Evolutionary conservation across 139 green algal species (phyloP).

Genomic region (Tetraselmis chui): DNA sequence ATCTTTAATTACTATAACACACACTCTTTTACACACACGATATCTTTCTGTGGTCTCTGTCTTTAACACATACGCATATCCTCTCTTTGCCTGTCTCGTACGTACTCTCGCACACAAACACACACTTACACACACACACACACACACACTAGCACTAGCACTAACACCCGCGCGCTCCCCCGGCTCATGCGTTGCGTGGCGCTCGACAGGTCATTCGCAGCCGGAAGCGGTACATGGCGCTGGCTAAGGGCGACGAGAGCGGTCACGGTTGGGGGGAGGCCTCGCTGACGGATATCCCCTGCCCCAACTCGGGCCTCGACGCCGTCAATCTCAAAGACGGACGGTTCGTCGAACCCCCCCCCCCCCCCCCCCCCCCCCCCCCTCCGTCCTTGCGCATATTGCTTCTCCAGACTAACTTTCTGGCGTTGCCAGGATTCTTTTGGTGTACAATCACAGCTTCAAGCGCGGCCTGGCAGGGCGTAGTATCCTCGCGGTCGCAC

Average conservation of each 20-base stretch:
- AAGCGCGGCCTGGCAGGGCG: constrained; percentile 1
- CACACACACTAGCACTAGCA: too few species aligned
- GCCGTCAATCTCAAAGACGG: constrained; percentile 12
- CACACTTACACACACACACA: too few species aligned
- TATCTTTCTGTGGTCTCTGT: too few species aligned
- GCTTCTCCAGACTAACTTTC: too few species aligned
- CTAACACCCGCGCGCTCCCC: too few species aligned
- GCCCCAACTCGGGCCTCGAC: constrained; percentile 11
- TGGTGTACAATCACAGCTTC: constrained; percentile 13
- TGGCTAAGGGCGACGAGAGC: neutral
- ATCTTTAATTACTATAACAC: too few species aligned
- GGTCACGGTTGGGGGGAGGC: neutral
- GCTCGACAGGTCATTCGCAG: neutral
- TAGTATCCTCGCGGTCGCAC: neutral
- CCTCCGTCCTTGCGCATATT: too few species aligned
- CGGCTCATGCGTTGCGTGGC: neutral
- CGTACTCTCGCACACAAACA: too few species aligned
- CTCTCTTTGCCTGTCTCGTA: too few species aligned
- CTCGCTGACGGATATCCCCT: constrained; percentile 1
- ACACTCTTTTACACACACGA: too few species aligned
- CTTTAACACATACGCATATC: too few species aligned
- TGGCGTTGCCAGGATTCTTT: neutral
- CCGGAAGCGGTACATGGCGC: constrained; percentile 4
- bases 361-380: too few species aligned
- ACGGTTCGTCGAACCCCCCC: neutral